These are phyloP conservation scores for Termitomyces sp. DNA, from an alignment of 1,284 basidiomycete species.

Conservation along the genomic window DNA sequence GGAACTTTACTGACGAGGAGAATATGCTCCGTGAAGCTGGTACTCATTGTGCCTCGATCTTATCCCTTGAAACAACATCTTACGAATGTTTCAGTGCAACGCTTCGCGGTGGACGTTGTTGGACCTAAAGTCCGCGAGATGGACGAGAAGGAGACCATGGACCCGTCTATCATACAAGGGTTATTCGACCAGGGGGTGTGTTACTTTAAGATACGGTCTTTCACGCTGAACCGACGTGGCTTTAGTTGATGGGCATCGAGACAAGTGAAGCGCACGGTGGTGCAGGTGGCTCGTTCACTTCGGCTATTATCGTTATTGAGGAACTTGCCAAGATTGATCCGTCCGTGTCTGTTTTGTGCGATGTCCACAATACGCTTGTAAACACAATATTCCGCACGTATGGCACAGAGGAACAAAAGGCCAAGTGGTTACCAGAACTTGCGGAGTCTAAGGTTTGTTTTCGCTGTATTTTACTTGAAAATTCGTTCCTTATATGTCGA, in stretches of 20 bases:
- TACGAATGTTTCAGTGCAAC: conserved; percentile 51
- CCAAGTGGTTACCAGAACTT: conserved; percentile 86
- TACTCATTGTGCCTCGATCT: conserved; percentile 29
- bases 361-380: conserved; percentile 98
- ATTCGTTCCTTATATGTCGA: not conserved
- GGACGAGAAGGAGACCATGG: conserved; percentile 98
- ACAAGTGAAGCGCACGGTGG: conserved; percentile 83
- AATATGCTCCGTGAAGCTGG: conserved; percentile 86
- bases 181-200: conserved; percentile 94
- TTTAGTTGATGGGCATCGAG: conserved; percentile 95
- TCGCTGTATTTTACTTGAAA: not conserved
- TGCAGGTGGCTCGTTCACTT: conserved; percentile 88
- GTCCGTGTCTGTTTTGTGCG: conserved; percentile 93
- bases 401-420: conserved; percentile 79
- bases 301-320: conserved; percentile 95
- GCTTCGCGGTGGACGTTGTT: conserved; percentile 87
- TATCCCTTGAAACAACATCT: not conserved
- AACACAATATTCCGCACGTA: conserved; percentile 93
- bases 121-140: conserved; percentile 91
- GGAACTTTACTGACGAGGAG: conserved; percentile 88
- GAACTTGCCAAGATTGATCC: conserved; percentile 96
- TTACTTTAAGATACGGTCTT: not conserved
- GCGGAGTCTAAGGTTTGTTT: conserved; percentile 66
- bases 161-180: conserved; percentile 81
- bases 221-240: not conserved